Base-by-base conservation (phyloP, 371 early-diverging fungal genomes). In the Nematocida displodere region DNA sequence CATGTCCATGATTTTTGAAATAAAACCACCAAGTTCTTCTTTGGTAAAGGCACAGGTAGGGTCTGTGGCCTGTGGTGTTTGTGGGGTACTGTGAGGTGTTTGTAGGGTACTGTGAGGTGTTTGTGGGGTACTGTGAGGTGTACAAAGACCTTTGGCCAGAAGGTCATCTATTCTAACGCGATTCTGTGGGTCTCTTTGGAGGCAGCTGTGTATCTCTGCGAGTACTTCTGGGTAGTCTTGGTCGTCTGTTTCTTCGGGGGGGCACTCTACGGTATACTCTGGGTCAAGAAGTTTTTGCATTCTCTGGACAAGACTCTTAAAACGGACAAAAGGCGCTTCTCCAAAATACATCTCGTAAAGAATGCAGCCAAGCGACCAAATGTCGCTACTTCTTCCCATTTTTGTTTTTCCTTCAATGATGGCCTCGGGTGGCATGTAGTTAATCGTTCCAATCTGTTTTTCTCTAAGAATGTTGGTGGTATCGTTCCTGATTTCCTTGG, bases 341-440 rank as follows among this genome's bases (percentile, higher is more conserved):
- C 75, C 75, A 61, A 71, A 71, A 40, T 71, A 71, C 88, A 97
- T 89, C 77, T 92, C 91, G 81, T 96, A 97, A 5, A 97, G 81
- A 42, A 97, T 96, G 59, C 92, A 91, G 0, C 96, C 98, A 5
- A 95, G 82, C 1, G 93, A 91, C 98, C 98, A 97, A 0, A 97
- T 89, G 81, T 97, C 98, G 66, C 76, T 89, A 86, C 67, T 67
- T 58, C 82, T 54, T 13, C 71, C 71, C 42, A 80, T 67, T 58
- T 78, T 81, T 29, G 64, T 79, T 17, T 77, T 80, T 49, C 77
- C 64, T n/a, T 78, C 79, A 17, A 31, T 79, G 26, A 92, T 84
- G 0, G 92, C 88, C 83, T 97, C 97, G 0, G 97, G 97, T 0
- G 95, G 86, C 92, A 95, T 94, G 82, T 95, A 97, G 78, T 93